Evolutionary conservation across 768 basidiomycete species (phyloP).

Genomic region (Imleria badia): DNA sequence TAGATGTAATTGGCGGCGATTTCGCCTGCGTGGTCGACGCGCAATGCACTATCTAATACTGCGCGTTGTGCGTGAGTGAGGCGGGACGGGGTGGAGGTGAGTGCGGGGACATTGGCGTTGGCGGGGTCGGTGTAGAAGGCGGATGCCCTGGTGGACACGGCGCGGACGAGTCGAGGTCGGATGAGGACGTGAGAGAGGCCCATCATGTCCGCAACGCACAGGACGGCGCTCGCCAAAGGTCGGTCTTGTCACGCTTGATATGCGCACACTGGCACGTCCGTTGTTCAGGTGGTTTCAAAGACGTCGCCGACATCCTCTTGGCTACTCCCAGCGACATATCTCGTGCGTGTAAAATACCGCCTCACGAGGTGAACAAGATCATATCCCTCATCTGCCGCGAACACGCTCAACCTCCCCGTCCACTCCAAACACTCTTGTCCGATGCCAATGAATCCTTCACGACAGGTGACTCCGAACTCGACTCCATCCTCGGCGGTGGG

Average conservation of each 20-base stretch:
- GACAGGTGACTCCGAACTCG: slow-evolving; percentile 72
- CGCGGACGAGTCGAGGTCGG: slow-evolving; percentile 15
- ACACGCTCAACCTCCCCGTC: slow-evolving; percentile 37
- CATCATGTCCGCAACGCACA: slow-evolving; percentile 34
- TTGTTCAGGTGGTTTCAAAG: slow-evolving; percentile 47
- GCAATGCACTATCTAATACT: slow-evolving; percentile 63
- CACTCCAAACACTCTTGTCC: slow-evolving; percentile 40
- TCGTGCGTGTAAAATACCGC: slow-evolving; percentile 52
- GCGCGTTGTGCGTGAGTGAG: slow-evolving; percentile 50
- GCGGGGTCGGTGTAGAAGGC: slow-evolving; percentile 46
- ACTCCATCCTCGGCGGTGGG: slow-evolving; percentile 75
- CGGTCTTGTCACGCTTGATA: not conserved
- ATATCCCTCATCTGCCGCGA: slow-evolving; percentile 50
- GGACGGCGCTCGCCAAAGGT: slow-evolving; percentile 40
- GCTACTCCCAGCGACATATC: slow-evolving; percentile 51
- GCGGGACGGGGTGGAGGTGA: slow-evolving; percentile 53
- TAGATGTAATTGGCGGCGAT: slow-evolving; percentile 97
- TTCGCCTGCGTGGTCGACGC: slow-evolving; percentile 96
- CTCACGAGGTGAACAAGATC: slow-evolving; percentile 48
- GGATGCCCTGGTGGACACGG: slow-evolving; percentile 40
- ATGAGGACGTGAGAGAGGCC: slow-evolving; percentile 12
- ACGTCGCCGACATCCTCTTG: slow-evolving; percentile 51
- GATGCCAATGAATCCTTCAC: slow-evolving; percentile 54
- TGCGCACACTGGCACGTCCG: not conserved
- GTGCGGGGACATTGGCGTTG: slow-evolving; percentile 37